Evolutionary conservation across 371 early-diverging fungal genomes (phyloP), one percentile per base, ranked within the genome.

Genomic region (Mucor sp.): DNA sequence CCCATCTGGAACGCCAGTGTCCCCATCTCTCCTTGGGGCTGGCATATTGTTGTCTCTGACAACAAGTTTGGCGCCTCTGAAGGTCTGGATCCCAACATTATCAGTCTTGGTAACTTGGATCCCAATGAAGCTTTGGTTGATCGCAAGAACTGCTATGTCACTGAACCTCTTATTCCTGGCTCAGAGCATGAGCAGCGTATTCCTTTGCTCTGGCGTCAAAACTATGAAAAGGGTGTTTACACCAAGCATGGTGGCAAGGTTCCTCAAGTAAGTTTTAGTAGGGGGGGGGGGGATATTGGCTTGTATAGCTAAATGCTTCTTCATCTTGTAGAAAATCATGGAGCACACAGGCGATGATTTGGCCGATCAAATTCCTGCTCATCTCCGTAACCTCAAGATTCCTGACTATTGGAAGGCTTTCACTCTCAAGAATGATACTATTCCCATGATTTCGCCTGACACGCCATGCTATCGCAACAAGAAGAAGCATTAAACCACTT

Each of bases 41-140:
- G 74, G 72, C 70, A 77, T 41, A 75, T 81, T 27, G 67, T 70
- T 14, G 47, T 79, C 23, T 58, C 67, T 12, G 50, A 67, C 6
- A 81, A 81, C 59, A 71, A 74, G 28, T 78, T 81, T 67, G 82
- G 69, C 28, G 74, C 82, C 17, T 39, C 62, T n/a, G 55, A 66
- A 44, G 76, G 67, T 1, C 27, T 72, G 1, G 82, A 79, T 59
- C 82, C 82, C 15, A 74, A 79, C 25, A 64, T 81, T 5, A 81
- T 81, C 27, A 81, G 79, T 25, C 56, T 81, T 28, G 79, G 82
- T 50, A 81, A 81, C 60, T 27, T 81, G 37, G 68, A 77, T 65
- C 66, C 68, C 1, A 19, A 55, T 0, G 72, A 75, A 62, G 75
- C 74, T 7, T 53, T 55, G 9, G 57, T 77, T 4, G 79, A 79